Evolutionary conservation across 1,139 yeast species (phyloP), one percentile per base, ranked within the genome.

Genomic region (Petasospora fabianii): DNA sequence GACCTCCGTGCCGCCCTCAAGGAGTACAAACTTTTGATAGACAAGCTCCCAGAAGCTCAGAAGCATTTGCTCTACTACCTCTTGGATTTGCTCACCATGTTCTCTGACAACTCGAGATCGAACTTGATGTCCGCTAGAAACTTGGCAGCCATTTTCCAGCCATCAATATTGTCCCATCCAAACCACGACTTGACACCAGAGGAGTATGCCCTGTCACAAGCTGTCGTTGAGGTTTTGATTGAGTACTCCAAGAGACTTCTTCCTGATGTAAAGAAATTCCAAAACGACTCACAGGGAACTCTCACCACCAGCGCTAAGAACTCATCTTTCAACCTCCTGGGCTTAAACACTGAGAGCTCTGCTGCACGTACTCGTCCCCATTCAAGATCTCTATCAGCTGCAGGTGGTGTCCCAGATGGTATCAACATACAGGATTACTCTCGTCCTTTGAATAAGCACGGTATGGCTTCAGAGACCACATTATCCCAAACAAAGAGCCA

Each of bases 121-220:
- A 92, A 90, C 59, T 69, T 87, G 51, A 92, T 92, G 99, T 81
- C 96, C 3, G 86, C 96, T 3, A 77, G 92, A 51, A 92, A 94
- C 58, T 68, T 92, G 50, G 96, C 97, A 1, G 96, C 97, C 2
- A 86, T 92, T 45, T 92, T 94, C 65, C 98, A 92, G 63, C 98
- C 98, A 3, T 84, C 96, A 16, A 79, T 94, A 14, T 68, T 94
- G 35, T 84, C 95, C 3, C 97, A 92, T 59, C 96, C 97, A 6
- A 75, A 73, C 51, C 97, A 92, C 60, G 96, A 88, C 59, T 77
- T 90, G 80, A 77, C 83, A 36, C 97, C 97, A 1, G 84, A 80
- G 27, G 97, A 92, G 60, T 90, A 90, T 62, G 94, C 86, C 16
- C 67, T 88, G 26, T 85, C 96, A 3, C 87, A 92, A 51, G 73